Base-by-base conservation (phyloP, 371 early-diverging fungal species). In the Umbelopsis sp. region DNA sequence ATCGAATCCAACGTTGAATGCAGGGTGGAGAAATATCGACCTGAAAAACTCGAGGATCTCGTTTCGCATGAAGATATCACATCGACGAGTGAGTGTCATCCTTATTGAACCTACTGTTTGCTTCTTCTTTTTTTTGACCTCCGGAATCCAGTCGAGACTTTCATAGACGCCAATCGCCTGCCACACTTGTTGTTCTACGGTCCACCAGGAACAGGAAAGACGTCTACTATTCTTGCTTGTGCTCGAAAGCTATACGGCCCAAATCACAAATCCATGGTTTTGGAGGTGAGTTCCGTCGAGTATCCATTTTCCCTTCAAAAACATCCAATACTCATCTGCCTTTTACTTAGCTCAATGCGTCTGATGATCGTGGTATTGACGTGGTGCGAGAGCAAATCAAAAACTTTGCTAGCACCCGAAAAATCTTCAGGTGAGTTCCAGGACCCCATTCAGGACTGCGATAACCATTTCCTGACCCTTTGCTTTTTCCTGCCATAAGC, bases 111-210 rank as follows among this genome's bases (percentile, higher is more conserved):
- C 2, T 10, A 45, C 45, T 6, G 18, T 45, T 45, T 10, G 1
- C 4, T 7, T 1, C 41, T 51, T 46, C 22, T 0, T 20, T 45
- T 18, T 53, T 65, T 52, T 16, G 63, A 29, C 29, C 41, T 41
- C 41, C 41, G 41, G 10, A 12, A 57, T 12, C 22, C 69, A 90
- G 95, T 98, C 53, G 86, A 93, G 68, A 79, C 89, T 12, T 97
- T 96, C 75, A 95, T 97, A 67, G 93, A 94, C 45, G 87, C 92
- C 63, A 89, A 92, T 72, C 84, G 91, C 66, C 82, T 99, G n/a
- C 99, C 99, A n/a, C 99, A 99, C 76, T 83, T 99, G 72, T 84
- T 99, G 50, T 94, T 99, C 71, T 98, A 99, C 80, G 99, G 99
- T 3, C 98, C 99, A 32, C 98, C 99, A 5, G 98, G 98, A 65